Base-by-base conservation (phyloP, 75 land plant genomes). In the Adiantum capillusveneris region DNA sequence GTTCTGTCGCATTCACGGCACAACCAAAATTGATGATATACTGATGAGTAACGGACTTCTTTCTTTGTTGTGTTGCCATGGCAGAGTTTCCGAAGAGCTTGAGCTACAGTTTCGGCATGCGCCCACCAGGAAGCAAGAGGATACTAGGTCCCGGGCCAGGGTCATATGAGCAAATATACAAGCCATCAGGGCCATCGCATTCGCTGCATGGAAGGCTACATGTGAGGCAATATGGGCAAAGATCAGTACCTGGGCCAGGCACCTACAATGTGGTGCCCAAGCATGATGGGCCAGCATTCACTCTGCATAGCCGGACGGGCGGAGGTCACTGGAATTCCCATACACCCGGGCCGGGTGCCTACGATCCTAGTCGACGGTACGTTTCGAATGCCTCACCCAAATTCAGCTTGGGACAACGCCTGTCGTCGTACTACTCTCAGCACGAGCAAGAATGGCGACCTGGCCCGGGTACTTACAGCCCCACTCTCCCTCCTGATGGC, bases 401-500 rank as follows among this genome's bases (percentile, higher is more conserved):
- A 46, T 46, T 46, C 49, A 46, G 49, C 49, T 20, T 46, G 21
- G 49, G 49, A 5, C 49, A 46, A 20, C 49, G 49, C 49, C 49
- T 46, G 12, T 14, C 49, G 12, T 46, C 49, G 2, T 46, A 2
- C 49, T 46, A 46, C 49, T 2, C 2, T 20, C 49, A 17, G 49
- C 49, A 17, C 49, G 49, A 46, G 21, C 49, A n/a, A 20, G 49
- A 46, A 20, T 46, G 49, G 49, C 6, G 49, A 5, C 49, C 49
- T 46, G 49, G 49, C 49, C 49, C 49, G 12, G 49, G 49, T 14
- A 6, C 49, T 14, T 46, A 46, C 17, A 46, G 21, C 17, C 49
- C 49, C 17, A n/a, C 17, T 2, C 21, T 46, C 49, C 49, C 21
- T 17, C 49, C 49, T 2, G 49, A 46, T 2, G 49, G 49, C 49